Base-by-base conservation (phyloP, 441 rosid species). In the Pelargonium citronellum region DNA sequence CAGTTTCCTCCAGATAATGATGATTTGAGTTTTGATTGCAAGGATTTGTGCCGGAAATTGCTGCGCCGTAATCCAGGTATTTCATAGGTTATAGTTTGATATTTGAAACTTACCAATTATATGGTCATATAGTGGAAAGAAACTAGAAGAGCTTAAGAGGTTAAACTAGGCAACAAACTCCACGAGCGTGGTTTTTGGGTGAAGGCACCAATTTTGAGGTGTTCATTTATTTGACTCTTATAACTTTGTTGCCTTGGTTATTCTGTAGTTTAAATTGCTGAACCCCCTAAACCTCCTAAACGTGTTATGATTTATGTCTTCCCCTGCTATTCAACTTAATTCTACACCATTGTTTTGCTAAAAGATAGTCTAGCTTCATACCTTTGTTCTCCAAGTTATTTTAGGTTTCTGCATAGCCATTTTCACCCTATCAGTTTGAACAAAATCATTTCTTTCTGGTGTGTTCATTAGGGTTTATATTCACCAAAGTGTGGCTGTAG, bases 41-140 rank as follows among this genome's bases (percentile, higher is more conserved):
- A 78, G 82, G 96, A 94, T 81, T 80, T 94, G 64, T 94, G 99
- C 84, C 89, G 80, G 73, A 94, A 91, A 80, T 80, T 94, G 85
- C 79, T 94, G 71, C 91, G 96, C n/a, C 89, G 88, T 63, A 84
- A 91, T 83, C 99, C 99, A 82, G 99, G 99, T 94, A 81, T 81
- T 60, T 20, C 34, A 22, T 55, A 16, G 58, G 27, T 24, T 64
- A 37, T 61, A 68, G 53, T 41, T 67, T 64, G 67, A 13, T 27
- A 43, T 46, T 70, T 57, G 64, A 64, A 69, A 64, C 49, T 46
- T 77, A 44, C 39, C 16, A 53, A 7, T 53, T 53, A 49, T 66
- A 44, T 39, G 8, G 60, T 61, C 68, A 22, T 64, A 7, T 34
- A 30, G 57, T 71, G 47, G 69, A 61, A 57, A 64, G 63, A 53